These are phyloP conservation scores for Cystoderma amianthinum DNA, from an alignment of 768 basidiomycete species.

Conservation along the genomic window DNA sequence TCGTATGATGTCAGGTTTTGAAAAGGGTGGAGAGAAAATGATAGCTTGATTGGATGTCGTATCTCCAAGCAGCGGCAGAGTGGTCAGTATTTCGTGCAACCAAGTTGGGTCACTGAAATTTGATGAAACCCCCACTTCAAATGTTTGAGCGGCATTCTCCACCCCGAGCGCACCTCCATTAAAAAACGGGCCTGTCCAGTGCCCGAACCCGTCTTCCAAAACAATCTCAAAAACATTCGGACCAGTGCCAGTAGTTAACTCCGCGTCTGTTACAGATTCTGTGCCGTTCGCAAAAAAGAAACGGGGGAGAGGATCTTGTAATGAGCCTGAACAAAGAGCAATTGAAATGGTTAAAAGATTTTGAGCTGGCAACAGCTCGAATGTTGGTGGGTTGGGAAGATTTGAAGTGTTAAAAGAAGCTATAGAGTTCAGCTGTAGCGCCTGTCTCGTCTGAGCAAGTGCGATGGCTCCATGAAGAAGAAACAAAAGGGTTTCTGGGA, in stretches of 20 bases:
- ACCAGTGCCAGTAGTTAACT: slow-evolving; percentile 33
- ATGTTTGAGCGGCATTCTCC: slow-evolving; percentile 24
- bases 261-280: slow-evolving; percentile 17
- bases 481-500: slow-evolving; percentile 26
- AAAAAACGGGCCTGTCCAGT: slow-evolving; percentile 38
- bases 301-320: slow-evolving; percentile 25
- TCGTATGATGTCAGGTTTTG: slow-evolving; percentile 14
- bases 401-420: slow-evolving; percentile 20
- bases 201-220: slow-evolving; percentile 41
- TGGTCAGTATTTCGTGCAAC: slow-evolving; percentile 35
- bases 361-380: slow-evolving; percentile 33
- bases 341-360: slow-evolving; percentile 36
- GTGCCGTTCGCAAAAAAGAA: slow-evolving; percentile 55
- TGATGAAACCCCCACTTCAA: slow-evolving; percentile 59
- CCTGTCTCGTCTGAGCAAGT: slow-evolving; percentile 21
- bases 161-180: slow-evolving; percentile 49
- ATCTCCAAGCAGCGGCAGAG: slow-evolving; percentile 60
- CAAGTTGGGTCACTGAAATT: slow-evolving; percentile 32
- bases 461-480: slow-evolving; percentile 22
- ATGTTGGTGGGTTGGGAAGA: slow-evolving; percentile 25
- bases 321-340: slow-evolving; percentile 35
- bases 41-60: slow-evolving; percentile 68
- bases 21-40: slow-evolving; percentile 59
- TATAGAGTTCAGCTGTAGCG: slow-evolving; percentile 28
- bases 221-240: too few relatives aligned